Evolutionary conservation across 2,329 filamentous ascomycete genomes (phyloP), one percentile per base, ranked within the genome.

Genomic region (Elsinoe arachidis): DNA sequence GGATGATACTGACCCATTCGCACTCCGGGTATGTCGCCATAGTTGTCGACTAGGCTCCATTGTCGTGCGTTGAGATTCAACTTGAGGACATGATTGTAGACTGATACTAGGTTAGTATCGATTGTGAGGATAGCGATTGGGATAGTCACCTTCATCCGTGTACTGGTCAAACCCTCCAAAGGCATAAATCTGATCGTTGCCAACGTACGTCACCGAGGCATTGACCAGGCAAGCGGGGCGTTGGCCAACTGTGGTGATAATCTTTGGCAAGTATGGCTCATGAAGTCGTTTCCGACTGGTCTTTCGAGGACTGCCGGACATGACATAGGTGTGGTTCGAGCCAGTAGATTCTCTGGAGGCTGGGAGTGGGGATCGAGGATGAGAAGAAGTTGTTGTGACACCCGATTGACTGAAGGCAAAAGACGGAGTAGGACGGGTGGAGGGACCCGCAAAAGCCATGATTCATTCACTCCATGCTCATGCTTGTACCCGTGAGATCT

Each of bases 151-250:
- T 76, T 99, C 93, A 70, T 99, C 93, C 0, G 93, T 99, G 69
- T 96, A 97, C 72, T 97, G 92, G 69, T 99, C 93, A 68, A 99
- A 99, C 15, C 93, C 93, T 43, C 93, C 93, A 76, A 99, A 99
- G 10, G 92, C 93, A 73, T 95, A 97, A 65, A 99, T 97, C 72
- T 93, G 85, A 70, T 97, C 93, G 74, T 96, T 93, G 59, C 91
- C 91, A 67, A 93, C 96, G 71, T 96, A 96, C n/a, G 93, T 99
- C 60, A 97, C 92, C 0, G 93, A 97, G 55, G 93, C 93, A 77
- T 99, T 99, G 64, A 99, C 92, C 52, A 99, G 80, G 69, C 92
- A 97, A 35, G 93, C 91, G 37, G 93, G 93, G 63, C 91, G 83
- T 73, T 77, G 76, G 58, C 77, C 77, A 53, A 79, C 73, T 10